Percentiles rank a stretch among this genome's conserved stretches.
Evolutionary conservation across 2,329 filamentous ascomycete genomes (phyloP).

Genomic region (Ceratocystis papillata): DNA sequence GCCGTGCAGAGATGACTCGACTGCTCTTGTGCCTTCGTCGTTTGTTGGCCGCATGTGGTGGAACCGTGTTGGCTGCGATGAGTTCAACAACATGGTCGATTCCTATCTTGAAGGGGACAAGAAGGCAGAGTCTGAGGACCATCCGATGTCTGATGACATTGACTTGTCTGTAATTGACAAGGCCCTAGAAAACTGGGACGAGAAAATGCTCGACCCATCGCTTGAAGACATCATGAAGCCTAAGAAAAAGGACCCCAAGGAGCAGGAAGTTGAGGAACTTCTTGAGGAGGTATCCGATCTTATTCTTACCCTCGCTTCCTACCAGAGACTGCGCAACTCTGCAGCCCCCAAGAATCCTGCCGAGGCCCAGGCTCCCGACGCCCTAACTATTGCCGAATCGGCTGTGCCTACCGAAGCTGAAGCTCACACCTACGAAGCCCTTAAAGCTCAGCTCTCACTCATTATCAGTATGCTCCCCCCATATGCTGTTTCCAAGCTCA

Average conservation of each 20-base stretch:
- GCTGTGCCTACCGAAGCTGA: constrained; percentile 57
- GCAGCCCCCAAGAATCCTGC: constrained; percentile 50
- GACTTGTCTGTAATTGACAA: constrained; percentile 45
- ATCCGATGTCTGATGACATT: constrained; percentile 35
- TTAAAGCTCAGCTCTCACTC: constrained; percentile 63
- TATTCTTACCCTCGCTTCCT: constrained; percentile 64
- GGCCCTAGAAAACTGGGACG: constrained; percentile 49
- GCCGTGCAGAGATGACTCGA: constrained; percentile 61
- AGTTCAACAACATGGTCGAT: constrained; percentile 55
- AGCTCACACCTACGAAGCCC: constrained; percentile 53
- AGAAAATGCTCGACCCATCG: constrained; percentile 46
- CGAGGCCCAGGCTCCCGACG: constrained; percentile 55
- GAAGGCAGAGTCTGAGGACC: constrained; percentile 32
- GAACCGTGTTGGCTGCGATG: constrained; percentile 57
- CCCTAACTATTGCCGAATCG: constrained; percentile 54
- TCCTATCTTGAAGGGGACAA: constrained; percentile 33
- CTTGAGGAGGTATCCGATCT: constrained; percentile 64
- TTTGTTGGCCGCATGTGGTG: constrained; percentile 64
- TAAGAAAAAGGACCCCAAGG: constrained; percentile 46
- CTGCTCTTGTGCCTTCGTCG: constrained; percentile 56
- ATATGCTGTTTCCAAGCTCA: constrained; percentile 73
- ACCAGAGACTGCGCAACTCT: constrained; percentile 68
- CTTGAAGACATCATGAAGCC: constrained; percentile 43
- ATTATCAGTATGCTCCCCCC: constrained; percentile 69
- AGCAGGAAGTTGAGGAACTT: constrained; percentile 59